A percentile compares a stretch with the other conserved stretches of the same genome.
These are phyloP conservation scores for Bipolaris bicolor DNA, from an alignment of 2,329 filamentous ascomycete genomes.

Conservation along the genomic window DNA sequence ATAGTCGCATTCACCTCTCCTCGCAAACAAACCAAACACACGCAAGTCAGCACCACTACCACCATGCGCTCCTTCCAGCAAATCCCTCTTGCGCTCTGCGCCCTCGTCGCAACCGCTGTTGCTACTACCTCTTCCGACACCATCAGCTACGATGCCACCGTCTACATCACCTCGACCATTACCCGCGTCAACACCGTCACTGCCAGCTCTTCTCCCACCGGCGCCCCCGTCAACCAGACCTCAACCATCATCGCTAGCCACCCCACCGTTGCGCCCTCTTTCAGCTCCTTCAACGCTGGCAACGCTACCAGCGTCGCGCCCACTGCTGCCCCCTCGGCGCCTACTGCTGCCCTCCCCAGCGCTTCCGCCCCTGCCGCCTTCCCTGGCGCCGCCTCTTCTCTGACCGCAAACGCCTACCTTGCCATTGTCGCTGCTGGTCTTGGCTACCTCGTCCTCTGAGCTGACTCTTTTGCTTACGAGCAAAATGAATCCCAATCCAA, in stretches of 20 bases:
- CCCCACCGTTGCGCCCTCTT: slow-evolving; percentile 23
- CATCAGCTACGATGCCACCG: slow-evolving; percentile 40
- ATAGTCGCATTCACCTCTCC: slow-evolving; percentile 16
- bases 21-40: slow-evolving; percentile 8
- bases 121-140: slow-evolving; percentile 24
- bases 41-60: slow-evolving; percentile 19
- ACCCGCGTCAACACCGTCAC: slow-evolving; percentile 49
- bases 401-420: slow-evolving; percentile 41
- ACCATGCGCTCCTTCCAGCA: slow-evolving; percentile 48
- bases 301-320: slow-evolving; percentile 29
- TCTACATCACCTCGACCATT: slow-evolving; percentile 48
- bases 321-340: slow-evolving; percentile 8
- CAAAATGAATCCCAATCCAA: background rate
- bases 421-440: slow-evolving; percentile 40
- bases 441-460: slow-evolving; percentile 47
- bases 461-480: slow-evolving; percentile 15
- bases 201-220: slow-evolving; percentile 37
- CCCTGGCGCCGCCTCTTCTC: slow-evolving; percentile 42
- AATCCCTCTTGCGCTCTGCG: slow-evolving; percentile 42
- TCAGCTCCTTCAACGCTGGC: slow-evolving; percentile 25
- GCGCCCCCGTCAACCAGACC: slow-evolving; percentile 40
- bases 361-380: slow-evolving; percentile 28
- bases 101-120: slow-evolving; percentile 40
- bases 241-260: slow-evolving; percentile 37
- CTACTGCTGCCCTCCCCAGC: slow-evolving; percentile 20